Evolutionary conservation across 805 yeast genomes (phyloP), one percentile per base, ranked within the genome.

Genomic region (Metschnikowia amazonensis): DNA sequence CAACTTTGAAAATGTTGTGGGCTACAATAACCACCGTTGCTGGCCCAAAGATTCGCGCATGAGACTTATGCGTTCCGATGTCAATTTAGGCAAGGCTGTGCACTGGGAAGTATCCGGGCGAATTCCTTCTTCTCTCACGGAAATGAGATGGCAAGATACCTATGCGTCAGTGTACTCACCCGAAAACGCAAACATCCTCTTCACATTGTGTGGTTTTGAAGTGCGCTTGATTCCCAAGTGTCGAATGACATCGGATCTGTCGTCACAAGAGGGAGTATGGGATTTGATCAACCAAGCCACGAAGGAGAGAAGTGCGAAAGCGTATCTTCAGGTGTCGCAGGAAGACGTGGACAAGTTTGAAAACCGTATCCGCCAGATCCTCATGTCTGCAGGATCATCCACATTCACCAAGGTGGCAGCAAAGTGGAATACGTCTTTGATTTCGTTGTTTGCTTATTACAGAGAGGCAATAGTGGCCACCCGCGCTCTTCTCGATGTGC

Each of bases 41-140:
- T 94, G 99, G 99, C 97, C 99, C 3, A 70, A 86, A 36, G 98
- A 94, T 60, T 71, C 83, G 17, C 77, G 97, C 48, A 94, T 94
- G 98, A 79, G 89, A 53, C 66, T 94, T 41, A 82, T 90, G 81
- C 75, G 97, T 36, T 84, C 82, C 47, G 99, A 94, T 66, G 97
- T 92, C 4, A 86, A 89, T 53, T 71, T 94, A 5, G 99, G 98
- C 1, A 72, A 94, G 46, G 97, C 98, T 1, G 85, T 83, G 0
- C 88, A 85, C 60, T 89, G 97, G 96, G 97, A 94, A 62, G 67
- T 94, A 29, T 74, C 81, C 33, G 82, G 85, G 14, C 74, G 98
- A 30, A 64, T 94, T 30, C 98, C 99, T 0, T 63, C 75, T 3
- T 81, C 95, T 0, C 58, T 94, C 10, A 82, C 90, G 0, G 67